Conservation (phyloP, 2,329 filamentous ascomycete species). For the Ambrosiella xylebori region DNA sequence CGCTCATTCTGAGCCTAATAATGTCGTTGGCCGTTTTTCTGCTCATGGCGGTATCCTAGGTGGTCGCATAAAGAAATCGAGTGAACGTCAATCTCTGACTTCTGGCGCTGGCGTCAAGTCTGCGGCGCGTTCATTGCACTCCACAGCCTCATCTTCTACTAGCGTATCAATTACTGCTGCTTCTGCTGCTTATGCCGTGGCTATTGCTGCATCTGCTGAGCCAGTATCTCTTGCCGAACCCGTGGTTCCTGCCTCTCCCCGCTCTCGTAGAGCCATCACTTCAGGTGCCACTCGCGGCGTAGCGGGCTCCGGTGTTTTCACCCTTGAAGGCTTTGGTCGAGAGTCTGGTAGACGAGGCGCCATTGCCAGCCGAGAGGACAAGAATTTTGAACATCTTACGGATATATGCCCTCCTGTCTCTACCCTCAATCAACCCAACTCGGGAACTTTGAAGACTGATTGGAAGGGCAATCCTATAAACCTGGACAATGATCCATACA, state of each 20-base stretch:
- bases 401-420: constrained; percentile 55
- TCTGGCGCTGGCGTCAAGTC: background rate
- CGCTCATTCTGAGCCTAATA: too few species aligned
- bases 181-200: constrained; percentile 1
- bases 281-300: constrained; percentile 8
- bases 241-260: background rate
- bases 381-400: constrained; percentile 54
- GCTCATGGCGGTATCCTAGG: background rate
- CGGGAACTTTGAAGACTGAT: constrained; percentile 63
- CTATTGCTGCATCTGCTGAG: background rate
- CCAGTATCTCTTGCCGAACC: background rate
- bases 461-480: constrained; percentile 74
- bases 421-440: constrained; percentile 42
- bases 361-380: constrained; percentile 61
- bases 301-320: constrained; percentile 10
- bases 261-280: constrained; percentile 5
- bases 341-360: constrained; percentile 18
- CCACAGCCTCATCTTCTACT: background rate
- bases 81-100: background rate
- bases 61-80: constrained; percentile 7
- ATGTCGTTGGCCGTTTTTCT: too few species aligned
- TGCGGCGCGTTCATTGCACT: background rate
- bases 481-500: constrained; percentile 53
- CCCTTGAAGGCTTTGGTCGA: constrained; percentile 9
- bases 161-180: background rate